Conservation (phyloP, 2,329 filamentous ascomycete species). For the Xylariaceae sp. region DNA sequence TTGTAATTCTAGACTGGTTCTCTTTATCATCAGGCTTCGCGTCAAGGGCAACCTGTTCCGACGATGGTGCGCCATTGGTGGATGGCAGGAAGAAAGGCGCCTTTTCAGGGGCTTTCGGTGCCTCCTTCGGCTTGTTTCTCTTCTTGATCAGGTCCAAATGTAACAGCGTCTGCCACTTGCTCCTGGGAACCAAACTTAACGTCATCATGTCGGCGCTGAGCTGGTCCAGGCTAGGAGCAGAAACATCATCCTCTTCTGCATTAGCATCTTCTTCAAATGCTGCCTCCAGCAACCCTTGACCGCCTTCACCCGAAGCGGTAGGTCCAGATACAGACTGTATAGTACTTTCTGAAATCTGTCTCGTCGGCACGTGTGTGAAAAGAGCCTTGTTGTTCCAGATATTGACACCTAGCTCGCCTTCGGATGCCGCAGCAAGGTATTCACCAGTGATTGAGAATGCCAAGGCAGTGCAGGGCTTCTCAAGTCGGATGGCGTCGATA, state of each 20-base stretch:
- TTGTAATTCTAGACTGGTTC: constrained; percentile 59
- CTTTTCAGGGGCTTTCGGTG: constrained; percentile 86
- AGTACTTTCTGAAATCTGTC: constrained; percentile 74
- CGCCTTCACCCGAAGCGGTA: constrained; percentile 77
- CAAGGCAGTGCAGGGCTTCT: constrained; percentile 73
- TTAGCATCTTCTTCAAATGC: constrained; percentile 57
- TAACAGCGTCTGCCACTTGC: constrained; percentile 88
- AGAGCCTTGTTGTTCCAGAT: constrained; percentile 94
- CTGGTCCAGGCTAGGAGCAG: constrained; percentile 63
- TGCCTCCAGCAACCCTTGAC: constrained; percentile 67
- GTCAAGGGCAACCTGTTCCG: constrained; percentile 26
- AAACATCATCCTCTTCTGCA: constrained; percentile 48
- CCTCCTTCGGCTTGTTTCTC: constrained; percentile 89
- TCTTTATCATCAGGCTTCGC: constrained; percentile 27
- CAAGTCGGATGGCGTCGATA: constrained; percentile 82
- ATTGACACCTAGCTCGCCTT: constrained; percentile 79
- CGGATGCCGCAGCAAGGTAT: constrained; percentile 84
- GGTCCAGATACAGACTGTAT: constrained; percentile 62
- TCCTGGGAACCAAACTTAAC: constrained; percentile 81
- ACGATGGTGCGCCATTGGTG: constrained; percentile 37
- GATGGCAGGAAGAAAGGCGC: constrained; percentile 92
- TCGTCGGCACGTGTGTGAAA: constrained; percentile 82
- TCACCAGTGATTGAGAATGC: constrained; percentile 88
- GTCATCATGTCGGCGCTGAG: constrained; percentile 79
- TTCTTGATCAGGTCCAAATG: constrained; percentile 89